A percentile compares a stretch with the other conserved stretches of the same genome.
Evolutionary conservation across 176 grass and related monocot genomes (phyloP).

Genomic region (Olyra latifolia): DNA sequence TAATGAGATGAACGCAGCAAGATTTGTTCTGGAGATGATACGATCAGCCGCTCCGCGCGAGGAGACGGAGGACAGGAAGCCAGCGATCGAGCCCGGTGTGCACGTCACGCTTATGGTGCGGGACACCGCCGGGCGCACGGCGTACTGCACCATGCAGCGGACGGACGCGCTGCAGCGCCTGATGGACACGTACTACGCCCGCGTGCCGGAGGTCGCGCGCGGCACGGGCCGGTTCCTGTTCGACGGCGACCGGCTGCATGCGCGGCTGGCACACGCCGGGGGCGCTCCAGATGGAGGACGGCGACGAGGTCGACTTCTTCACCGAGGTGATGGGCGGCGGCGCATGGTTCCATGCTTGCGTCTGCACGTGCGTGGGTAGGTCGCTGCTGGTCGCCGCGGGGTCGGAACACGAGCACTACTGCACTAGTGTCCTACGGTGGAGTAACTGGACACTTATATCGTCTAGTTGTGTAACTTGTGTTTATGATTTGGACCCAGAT

Average conservation of each 20-base stretch:
- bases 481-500: too few species aligned
- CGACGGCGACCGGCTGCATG: not conserved
- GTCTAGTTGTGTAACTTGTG: too few species aligned
- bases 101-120: constrained; percentile 36
- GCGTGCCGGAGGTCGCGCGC: too few species aligned
- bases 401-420: constrained; percentile 16
- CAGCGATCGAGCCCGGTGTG: constrained; percentile 41
- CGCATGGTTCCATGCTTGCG: too few species aligned
- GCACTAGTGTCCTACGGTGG: too few species aligned
- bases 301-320: constrained; percentile 39
- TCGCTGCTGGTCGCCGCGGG: not conserved
- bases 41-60: not conserved
- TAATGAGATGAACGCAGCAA: too few species aligned
- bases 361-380: not conserved
- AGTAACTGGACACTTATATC: too few species aligned
- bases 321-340: constrained; percentile 30
- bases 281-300: constrained; percentile 23
- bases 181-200: too few species aligned
- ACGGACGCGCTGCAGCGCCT: too few species aligned
- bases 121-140: constrained; percentile 15
- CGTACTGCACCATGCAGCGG: too few species aligned
- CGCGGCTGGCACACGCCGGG: constrained; percentile 16
- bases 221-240: too few species aligned
- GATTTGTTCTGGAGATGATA: too few species aligned
- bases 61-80: constrained; percentile 12